A percentile compares a stretch with the other conserved stretches of the same genome.
Evolutionary conservation across 2,329 filamentous ascomycete species (phyloP).

Genomic region (Diaporthe australafricana): DNA sequence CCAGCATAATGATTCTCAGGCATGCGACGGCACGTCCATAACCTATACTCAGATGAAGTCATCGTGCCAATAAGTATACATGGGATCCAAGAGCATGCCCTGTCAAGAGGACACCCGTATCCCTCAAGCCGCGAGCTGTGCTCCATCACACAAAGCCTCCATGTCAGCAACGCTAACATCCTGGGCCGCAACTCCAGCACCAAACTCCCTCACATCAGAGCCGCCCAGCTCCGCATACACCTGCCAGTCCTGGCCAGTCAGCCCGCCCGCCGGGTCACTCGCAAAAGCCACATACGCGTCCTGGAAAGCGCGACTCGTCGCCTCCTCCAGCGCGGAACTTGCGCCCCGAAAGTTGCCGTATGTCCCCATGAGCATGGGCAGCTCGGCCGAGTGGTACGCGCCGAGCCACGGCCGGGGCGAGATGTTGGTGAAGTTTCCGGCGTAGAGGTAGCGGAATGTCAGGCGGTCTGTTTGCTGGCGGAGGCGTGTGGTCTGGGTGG

Average conservation of each 20-base stretch:
- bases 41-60: too few relatives aligned
- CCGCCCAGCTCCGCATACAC: conserved; percentile 20
- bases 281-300: conserved; percentile 40
- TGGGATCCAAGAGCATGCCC: too few relatives aligned
- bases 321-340: conserved; percentile 25
- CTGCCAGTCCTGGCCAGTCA: conserved; percentile 45
- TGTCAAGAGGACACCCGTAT: neutral
- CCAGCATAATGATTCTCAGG: too few relatives aligned
- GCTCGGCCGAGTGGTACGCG: conserved; percentile 34
- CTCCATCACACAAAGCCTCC: conserved; percentile 5
- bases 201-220: conserved; percentile 4
- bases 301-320: conserved; percentile 35
- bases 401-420: conserved; percentile 31
- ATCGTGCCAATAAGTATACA: too few relatives aligned
- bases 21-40: too few relatives aligned
- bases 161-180: conserved; percentile 8
- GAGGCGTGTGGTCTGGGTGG: conserved; percentile 29
- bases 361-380: conserved; percentile 32
- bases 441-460: conserved; percentile 35
- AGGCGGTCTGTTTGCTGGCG: conserved; percentile 22
- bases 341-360: conserved; percentile 22
- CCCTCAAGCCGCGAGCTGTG: neutral
- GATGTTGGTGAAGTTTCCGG: conserved; percentile 35
- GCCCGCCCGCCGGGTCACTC: conserved; percentile 55
- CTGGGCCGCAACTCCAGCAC: neutral